Evolutionary conservation across 257 asterid genomes (phyloP).

Genomic region (Verbena officinalis): DNA sequence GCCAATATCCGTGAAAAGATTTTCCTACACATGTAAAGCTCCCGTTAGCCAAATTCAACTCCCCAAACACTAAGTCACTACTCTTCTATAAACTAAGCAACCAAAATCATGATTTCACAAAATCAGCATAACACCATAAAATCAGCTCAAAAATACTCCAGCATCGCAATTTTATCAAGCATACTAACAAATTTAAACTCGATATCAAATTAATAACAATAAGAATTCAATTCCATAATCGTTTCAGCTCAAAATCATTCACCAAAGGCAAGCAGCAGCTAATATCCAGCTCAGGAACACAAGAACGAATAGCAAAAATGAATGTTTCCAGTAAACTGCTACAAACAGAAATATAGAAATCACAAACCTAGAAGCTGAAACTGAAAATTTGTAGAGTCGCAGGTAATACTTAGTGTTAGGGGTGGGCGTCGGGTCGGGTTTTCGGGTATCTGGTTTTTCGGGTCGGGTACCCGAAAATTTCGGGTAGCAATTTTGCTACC

Average conservation of each 20-base stretch:
- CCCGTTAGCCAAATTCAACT: constrained; percentile 1
- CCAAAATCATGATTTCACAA: background rate
- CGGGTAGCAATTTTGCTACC: too few relatives aligned
- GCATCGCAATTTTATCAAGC: background rate
- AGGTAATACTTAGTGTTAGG: background rate
- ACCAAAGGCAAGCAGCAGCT: constrained; percentile 6
- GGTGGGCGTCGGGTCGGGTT: too few relatives aligned
- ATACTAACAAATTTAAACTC: background rate
- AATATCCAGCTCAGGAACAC: background rate
- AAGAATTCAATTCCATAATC: background rate
- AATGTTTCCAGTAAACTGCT: background rate
- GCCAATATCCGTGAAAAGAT: constrained; percentile 18
- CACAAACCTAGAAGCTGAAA: constrained; percentile 21
- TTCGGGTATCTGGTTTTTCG: too few relatives aligned
- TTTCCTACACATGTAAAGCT: constrained; percentile 25
- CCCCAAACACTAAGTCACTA: background rate
- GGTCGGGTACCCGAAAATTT: too few relatives aligned
- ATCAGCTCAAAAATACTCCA: background rate
- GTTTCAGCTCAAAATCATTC: background rate
- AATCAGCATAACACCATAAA: background rate
- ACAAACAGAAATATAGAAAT: background rate
- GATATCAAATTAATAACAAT: background rate
- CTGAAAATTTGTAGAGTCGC: constrained; percentile 16
- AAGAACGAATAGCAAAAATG: background rate
- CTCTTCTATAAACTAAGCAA: background rate